These are phyloP conservation scores for Diaporthe australafricana DNA, from an alignment of 2,329 filamentous ascomycete species.

Conservation along the genomic window DNA sequence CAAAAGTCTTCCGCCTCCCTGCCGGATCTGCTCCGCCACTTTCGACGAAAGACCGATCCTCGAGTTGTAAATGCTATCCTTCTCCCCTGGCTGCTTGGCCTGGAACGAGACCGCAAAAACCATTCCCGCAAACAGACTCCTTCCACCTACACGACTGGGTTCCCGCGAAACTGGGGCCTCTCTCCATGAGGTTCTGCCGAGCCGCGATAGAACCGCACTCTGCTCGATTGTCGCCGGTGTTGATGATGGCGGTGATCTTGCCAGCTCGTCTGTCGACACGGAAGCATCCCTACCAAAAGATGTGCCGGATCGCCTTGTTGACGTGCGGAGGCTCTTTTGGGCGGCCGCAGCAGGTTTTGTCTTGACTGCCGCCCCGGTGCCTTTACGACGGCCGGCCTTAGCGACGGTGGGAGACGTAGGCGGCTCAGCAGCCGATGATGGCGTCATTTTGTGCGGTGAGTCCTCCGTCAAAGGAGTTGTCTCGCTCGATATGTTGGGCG, in stretches of 20 bases:
- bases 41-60: conserved; percentile 53
- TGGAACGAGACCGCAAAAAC: conserved; percentile 86
- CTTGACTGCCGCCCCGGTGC: conserved; percentile 39
- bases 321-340: conserved; percentile 43
- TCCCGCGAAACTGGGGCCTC: conserved; percentile 29
- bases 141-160: conserved; percentile 30
- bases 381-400: conserved; percentile 45
- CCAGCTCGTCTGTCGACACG: conserved; percentile 62
- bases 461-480: conserved; percentile 51
- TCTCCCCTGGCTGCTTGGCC: conserved; percentile 60
- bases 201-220: conserved; percentile 46
- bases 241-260: conserved; percentile 51
- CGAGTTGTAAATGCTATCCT: conserved; percentile 59
- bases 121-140: conserved; percentile 79
- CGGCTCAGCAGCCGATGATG: not conserved
- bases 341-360: conserved; percentile 40
- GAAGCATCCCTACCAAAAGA: conserved; percentile 45
- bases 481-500: conserved; percentile 51
- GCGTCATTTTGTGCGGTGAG: conserved; percentile 41
- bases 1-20: conserved; percentile 79
- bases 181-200: conserved; percentile 37
- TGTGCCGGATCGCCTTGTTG: conserved; percentile 42
- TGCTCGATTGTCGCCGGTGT: conserved; percentile 50
- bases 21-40: conserved; percentile 71
- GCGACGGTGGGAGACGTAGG: conserved; percentile 49